These are phyloP conservation scores for Gymnopilus dilepis DNA, from an alignment of 768 basidiomycete genomes.

Conservation along the genomic window DNA sequence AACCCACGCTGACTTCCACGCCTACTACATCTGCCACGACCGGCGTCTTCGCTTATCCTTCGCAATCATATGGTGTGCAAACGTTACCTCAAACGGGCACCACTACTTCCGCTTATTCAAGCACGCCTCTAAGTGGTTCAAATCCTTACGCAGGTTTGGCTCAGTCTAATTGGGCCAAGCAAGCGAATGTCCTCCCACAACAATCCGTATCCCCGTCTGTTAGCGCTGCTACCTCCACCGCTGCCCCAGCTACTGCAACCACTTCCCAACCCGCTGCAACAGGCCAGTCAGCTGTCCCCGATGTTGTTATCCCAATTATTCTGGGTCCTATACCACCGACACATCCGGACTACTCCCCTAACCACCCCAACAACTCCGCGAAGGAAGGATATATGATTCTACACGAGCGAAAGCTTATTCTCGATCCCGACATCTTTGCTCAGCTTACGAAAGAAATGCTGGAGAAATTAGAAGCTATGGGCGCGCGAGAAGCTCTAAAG, in stretches of 20 bases:
- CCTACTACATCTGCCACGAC: slow-evolving; percentile 36
- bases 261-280: slow-evolving; percentile 30
- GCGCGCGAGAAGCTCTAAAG: slow-evolving; percentile 80
- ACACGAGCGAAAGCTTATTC: slow-evolving; percentile 82
- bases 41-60: slow-evolving; percentile 47
- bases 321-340: slow-evolving; percentile 74
- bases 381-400: slow-evolving; percentile 74
- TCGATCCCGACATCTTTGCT: slow-evolving; percentile 86
- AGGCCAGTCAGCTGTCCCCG: slow-evolving; percentile 41
- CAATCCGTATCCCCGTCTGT: slow-evolving; percentile 30
- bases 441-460: slow-evolving; percentile 76
- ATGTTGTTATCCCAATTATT: slow-evolving; percentile 78
- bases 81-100: slow-evolving; percentile 31
- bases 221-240: slow-evolving; percentile 30
- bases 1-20: background rate
- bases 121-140: slow-evolving; percentile 29
- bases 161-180: slow-evolving; percentile 41
- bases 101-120: slow-evolving; percentile 34
- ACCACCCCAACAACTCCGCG: slow-evolving; percentile 51
- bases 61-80: slow-evolving; percentile 33
- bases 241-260: slow-evolving; percentile 29
- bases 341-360: slow-evolving; percentile 57
- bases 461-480: slow-evolving; percentile 76
- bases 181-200: slow-evolving; percentile 25
- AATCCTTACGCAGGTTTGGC: slow-evolving; percentile 47